Evolutionary conservation across 2,329 filamentous ascomycete genomes (phyloP).

Genomic region (Colletotrichum godetiae): DNA sequence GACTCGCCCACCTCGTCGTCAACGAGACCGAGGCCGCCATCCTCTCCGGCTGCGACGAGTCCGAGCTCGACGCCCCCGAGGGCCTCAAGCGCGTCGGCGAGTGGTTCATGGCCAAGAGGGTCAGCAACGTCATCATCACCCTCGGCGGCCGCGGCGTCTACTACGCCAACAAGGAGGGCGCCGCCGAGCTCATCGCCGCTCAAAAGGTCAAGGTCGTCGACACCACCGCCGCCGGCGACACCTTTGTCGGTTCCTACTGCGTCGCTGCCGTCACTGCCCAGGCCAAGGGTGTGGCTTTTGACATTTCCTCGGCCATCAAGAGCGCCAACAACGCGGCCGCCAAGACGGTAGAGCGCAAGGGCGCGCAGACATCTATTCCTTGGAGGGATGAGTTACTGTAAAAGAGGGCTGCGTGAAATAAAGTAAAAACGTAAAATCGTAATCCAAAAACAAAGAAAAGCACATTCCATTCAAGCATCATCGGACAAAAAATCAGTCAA

Average conservation of each 20-base stretch:
- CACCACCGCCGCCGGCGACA: conserved; percentile 94
- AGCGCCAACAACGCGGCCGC: conserved; percentile 64
- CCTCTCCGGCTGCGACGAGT: conserved; percentile 67
- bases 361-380: conserved; percentile 57
- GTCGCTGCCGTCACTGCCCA: conserved; percentile 72
- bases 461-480: not conserved
- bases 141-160: conserved; percentile 84
- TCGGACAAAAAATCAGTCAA: not conserved
- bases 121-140: conserved; percentile 84
- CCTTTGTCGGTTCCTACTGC: conserved; percentile 90
- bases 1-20: conserved; percentile 82
- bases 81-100: conserved; percentile 61
- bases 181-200: conserved; percentile 66
- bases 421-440: conserved; percentile 6
- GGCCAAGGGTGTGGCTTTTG: conserved; percentile 49
- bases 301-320: conserved; percentile 66
- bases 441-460: not conserved
- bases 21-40: conserved; percentile 91
- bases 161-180: conserved; percentile 60
- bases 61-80: conserved; percentile 57
- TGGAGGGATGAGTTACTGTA: conserved; percentile 54
- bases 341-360: conserved; percentile 54
- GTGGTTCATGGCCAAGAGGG: conserved; percentile 76
- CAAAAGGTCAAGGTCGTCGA: conserved; percentile 83
- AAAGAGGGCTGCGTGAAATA: not conserved